These are phyloP conservation scores for Geoglossum cookeanum DNA, from an alignment of 2,329 filamentous ascomycete genomes.

Conservation along the genomic window DNA sequence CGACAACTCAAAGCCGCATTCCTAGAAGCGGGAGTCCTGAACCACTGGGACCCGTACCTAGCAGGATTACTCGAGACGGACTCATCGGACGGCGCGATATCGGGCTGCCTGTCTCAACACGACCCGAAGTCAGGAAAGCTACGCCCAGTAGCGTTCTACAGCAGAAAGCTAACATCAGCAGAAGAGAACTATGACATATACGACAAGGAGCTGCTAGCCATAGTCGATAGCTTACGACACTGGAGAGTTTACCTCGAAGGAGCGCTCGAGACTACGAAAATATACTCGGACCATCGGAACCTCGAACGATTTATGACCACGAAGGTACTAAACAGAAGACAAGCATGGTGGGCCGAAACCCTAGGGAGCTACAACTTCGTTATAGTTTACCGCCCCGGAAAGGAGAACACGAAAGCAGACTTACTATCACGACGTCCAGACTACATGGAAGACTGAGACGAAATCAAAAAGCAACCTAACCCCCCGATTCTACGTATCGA, in stretches of 20 bases:
- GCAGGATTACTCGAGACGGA: not conserved
- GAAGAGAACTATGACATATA: conserved; percentile 10
- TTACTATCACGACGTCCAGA: no score
- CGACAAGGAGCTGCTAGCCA: conserved; percentile 11
- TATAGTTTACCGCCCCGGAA: not conserved
- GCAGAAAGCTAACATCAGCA: conserved; percentile 6
- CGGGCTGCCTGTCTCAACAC: not conserved
- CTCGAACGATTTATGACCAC: conserved; percentile 16
- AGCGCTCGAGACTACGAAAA: conserved; percentile 6
- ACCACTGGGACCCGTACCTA: not conserved
- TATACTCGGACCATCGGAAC: conserved; percentile 16
- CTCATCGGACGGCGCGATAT: not conserved
- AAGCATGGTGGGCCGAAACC: not conserved
- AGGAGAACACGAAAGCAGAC: not conserved
- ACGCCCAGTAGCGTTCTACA: conserved; percentile 9
- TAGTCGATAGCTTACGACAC: conserved; percentile 12
- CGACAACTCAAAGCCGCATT: no score
- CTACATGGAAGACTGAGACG: no score
- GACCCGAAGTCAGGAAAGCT: conserved; percentile 1
- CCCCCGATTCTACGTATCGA: no score
- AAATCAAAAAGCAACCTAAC: no score
- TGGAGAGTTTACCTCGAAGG: conserved; percentile 12
- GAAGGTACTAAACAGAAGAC: conserved; percentile 14
- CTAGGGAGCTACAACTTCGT: not conserved
- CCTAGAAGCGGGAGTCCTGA: not conserved